These are phyloP conservation scores for Phytopythium helicoides DNA, from an alignment of 352 stramenopile species.

Conservation along the genomic window DNA sequence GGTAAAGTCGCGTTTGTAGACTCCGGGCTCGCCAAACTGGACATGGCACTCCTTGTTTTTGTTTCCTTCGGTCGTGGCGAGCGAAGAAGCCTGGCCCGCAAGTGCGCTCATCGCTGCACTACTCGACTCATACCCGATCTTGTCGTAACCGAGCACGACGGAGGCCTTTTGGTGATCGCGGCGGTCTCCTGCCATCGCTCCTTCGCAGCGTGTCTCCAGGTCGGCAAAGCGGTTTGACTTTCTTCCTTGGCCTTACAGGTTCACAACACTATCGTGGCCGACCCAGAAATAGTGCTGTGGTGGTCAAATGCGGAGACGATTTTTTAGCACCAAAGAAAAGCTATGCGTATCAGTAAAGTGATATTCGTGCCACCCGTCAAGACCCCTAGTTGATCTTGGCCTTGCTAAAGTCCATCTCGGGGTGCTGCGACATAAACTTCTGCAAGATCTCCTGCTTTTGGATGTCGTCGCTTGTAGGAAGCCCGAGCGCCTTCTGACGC, in stretches of 20 bases:
- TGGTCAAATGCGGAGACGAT: no score
- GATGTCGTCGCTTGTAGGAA: slow-evolving; percentile 97
- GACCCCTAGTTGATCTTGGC: slow-evolving; percentile 96
- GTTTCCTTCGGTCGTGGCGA: slow-evolving; percentile 24
- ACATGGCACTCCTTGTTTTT: slow-evolving; percentile 67
- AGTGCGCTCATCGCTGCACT: slow-evolving; percentile 45
- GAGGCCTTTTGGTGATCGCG: slow-evolving; percentile 49
- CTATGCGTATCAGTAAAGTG: no score
- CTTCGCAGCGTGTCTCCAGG: background rate
- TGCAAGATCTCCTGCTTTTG: slow-evolving; percentile 98
- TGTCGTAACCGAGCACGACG: slow-evolving; percentile 62
- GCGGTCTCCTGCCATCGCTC: slow-evolving; percentile 16
- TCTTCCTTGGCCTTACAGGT: no score
- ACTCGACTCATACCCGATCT: slow-evolving; percentile 50
- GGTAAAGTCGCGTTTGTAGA: slow-evolving; percentile 49
- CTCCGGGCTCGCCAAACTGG: slow-evolving; percentile 58
- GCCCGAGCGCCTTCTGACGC: slow-evolving; percentile 96
- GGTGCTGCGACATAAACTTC: slow-evolving; percentile 99
- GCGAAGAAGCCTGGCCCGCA: slow-evolving; percentile 13
- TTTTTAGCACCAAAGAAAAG: no score
- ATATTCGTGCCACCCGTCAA: no score
- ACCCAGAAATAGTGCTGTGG: no score
- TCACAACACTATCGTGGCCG: no score
- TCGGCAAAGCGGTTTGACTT: no score
- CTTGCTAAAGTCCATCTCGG: slow-evolving; percentile 99